These are phyloP conservation scores for Infundibulicybe gibba DNA, from an alignment of 768 basidiomycete genomes.

Conservation along the genomic window DNA sequence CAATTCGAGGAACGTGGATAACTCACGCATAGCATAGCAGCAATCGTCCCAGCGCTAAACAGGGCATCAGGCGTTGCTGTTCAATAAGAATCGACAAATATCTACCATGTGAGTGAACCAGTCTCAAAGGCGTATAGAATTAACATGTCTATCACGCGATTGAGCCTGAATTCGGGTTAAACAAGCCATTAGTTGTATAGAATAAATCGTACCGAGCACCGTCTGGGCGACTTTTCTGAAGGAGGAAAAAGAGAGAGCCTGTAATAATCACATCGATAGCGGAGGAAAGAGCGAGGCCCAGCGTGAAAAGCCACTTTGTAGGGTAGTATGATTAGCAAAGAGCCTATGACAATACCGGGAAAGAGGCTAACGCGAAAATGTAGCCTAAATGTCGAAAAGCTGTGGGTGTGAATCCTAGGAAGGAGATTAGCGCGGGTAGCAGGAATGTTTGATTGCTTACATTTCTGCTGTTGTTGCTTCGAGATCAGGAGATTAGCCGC, in stretches of 20 bases:
- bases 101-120: slow-evolving; percentile 36
- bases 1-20: neutral
- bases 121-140: slow-evolving; percentile 38
- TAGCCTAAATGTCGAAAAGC: slow-evolving; percentile 12
- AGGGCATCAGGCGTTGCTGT: neutral
- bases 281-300: slow-evolving; percentile 37
- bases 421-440: neutral
- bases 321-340: neutral
- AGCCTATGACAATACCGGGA: no score
- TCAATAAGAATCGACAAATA: neutral
- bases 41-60: slow-evolving; percentile 29
- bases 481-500: neutral
- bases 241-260: slow-evolving; percentile 26
- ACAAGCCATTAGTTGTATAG: neutral
- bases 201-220: slow-evolving; percentile 20
- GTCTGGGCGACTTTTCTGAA: slow-evolving; percentile 25
- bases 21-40: slow-evolving; percentile 33
- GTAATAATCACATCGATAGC: slow-evolving; percentile 36
- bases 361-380: slow-evolving; percentile 7
- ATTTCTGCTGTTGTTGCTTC: slow-evolving; percentile 20
- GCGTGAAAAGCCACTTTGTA: slow-evolving; percentile 39
- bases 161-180: slow-evolving; percentile 18
- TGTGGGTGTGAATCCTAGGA: slow-evolving; percentile 15
- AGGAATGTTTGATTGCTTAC: slow-evolving; percentile 6
- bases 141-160: slow-evolving; percentile 30